These are phyloP conservation scores for Sclerotinia minor DNA, from an alignment of 2,329 filamentous ascomycete species.

Conservation along the genomic window DNA sequence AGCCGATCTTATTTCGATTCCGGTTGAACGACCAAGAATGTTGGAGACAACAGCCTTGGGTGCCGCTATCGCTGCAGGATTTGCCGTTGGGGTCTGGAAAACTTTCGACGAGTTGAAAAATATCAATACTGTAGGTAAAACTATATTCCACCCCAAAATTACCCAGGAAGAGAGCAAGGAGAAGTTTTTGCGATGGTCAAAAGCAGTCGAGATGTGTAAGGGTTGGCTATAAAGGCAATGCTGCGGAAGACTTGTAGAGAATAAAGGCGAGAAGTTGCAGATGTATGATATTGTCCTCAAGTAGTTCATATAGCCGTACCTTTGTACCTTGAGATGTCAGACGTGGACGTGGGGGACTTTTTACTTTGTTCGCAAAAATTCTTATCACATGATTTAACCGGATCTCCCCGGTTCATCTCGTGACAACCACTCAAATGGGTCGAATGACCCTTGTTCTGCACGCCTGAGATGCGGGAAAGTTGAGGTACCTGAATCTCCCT, in stretches of 20 bases:
- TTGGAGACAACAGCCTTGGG: conserved; percentile 80
- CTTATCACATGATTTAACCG: background rate
- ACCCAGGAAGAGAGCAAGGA: conserved; percentile 43
- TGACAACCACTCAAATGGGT: background rate
- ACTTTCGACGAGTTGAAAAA: conserved; percentile 70
- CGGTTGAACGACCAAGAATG: conserved; percentile 77
- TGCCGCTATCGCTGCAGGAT: conserved; percentile 79
- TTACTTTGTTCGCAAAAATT: background rate
- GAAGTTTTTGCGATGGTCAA: conserved; percentile 56
- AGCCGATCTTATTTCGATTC: conserved; percentile 76
- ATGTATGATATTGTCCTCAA: background rate
- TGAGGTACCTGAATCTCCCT: background rate
- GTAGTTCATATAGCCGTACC: conserved; percentile 5
- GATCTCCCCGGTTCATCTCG: background rate
- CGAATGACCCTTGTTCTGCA: background rate
- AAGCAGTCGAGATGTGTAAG: conserved; percentile 56
- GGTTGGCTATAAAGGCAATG: conserved; percentile 29
- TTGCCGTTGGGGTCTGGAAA: conserved; percentile 74
- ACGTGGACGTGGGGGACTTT: background rate
- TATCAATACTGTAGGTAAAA: conserved; percentile 70
- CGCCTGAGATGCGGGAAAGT: background rate
- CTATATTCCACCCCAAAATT: conserved; percentile 68
- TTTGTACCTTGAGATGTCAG: background rate
- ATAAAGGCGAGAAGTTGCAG: background rate
- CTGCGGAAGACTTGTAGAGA: background rate